phyloP scores from a whole-genome alignment of 805 yeast species.

The Candida pseudofarinosa region DNA sequence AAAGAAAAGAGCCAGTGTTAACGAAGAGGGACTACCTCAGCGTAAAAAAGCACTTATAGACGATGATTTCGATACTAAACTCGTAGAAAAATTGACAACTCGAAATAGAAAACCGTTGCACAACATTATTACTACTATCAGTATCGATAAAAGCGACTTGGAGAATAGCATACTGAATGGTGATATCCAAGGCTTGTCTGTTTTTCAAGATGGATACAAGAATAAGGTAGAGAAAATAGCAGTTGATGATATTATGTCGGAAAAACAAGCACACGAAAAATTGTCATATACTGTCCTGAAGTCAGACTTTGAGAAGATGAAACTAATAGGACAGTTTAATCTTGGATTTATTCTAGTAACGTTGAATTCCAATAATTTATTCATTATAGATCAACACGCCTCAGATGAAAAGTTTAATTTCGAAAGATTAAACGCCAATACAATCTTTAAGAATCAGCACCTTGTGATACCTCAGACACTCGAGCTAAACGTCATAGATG shows the following conservation, averaged over 20 bases:
- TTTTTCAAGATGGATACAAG: no score
- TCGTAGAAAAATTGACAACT: no score
- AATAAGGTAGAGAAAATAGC: not conserved
- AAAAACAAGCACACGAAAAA: constrained; percentile 51
- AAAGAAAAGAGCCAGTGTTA: not conserved
- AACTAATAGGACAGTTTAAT: constrained; percentile 88
- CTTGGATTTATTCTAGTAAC: constrained; percentile 87
- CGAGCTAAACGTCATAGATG: constrained; percentile 75
- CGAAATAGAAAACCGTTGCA: not conserved
- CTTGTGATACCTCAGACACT: constrained; percentile 57
- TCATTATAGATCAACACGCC: constrained; percentile 96
- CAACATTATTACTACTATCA: not conserved
- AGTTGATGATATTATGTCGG: constrained; percentile 44
- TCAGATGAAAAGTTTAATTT: constrained; percentile 94
- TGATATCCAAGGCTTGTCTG: not conserved
- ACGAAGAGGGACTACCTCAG: no score
- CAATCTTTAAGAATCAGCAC: constrained; percentile 57
- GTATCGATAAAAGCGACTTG: not conserved
- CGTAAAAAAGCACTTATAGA: no score
- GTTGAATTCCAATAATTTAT: constrained; percentile 52
- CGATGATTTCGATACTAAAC: no score
- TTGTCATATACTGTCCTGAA: constrained; percentile 63
- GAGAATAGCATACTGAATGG: not conserved
- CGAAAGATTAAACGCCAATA: constrained; percentile 56
- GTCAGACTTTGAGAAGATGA: constrained; percentile 70